A percentile compares a stretch with the other conserved stretches of the same genome.
Conservation (phyloP, 1,139 yeast genomes). For the Sporopachydermia cereana region DNA sequence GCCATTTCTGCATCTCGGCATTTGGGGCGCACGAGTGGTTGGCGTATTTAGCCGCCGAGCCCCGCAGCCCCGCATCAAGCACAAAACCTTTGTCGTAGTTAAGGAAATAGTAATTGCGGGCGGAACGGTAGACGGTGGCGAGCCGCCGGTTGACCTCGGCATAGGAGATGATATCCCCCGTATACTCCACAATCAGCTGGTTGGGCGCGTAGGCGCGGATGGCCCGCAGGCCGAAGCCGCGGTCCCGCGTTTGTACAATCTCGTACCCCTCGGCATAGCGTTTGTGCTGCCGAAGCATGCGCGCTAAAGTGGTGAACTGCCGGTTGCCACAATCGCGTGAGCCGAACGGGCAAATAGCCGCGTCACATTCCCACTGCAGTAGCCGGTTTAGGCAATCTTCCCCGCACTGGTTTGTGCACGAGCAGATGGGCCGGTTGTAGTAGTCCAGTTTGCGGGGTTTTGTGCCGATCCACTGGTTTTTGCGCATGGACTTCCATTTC, state of each 20-base stretch:
- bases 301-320: slow-evolving; percentile 18
- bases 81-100: slow-evolving; percentile 27
- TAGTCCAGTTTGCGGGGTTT: slow-evolving; percentile 12
- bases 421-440: slow-evolving; percentile 15
- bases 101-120: slow-evolving; percentile 24
- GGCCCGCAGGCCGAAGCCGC: slow-evolving; percentile 29
- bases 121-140: slow-evolving; percentile 16
- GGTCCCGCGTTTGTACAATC: slow-evolving; percentile 20
- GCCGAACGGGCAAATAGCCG: slow-evolving; percentile 24
- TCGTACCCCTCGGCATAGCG: slow-evolving; percentile 24
- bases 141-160: slow-evolving; percentile 23
- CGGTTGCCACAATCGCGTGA: slow-evolving; percentile 28
- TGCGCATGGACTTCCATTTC: slow-evolving; percentile 22
- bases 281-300: slow-evolving; percentile 6
- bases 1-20: slow-evolving; percentile 32
- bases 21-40: slow-evolving; percentile 35
- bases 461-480: slow-evolving; percentile 17
- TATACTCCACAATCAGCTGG: slow-evolving; percentile 31
- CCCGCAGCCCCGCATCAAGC: slow-evolving; percentile 29
- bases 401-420: slow-evolving; percentile 23
- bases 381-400: slow-evolving; percentile 23
- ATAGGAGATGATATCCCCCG: slow-evolving; percentile 30
- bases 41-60: slow-evolving; percentile 32
- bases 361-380: slow-evolving; percentile 26
- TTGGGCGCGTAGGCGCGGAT: slow-evolving; percentile 24